A percentile compares a stretch with the other conserved stretches of the same genome.
Evolutionary conservation across 108 stramenopile species (phyloP).

Genomic region (Cyclotella cryptica): DNA sequence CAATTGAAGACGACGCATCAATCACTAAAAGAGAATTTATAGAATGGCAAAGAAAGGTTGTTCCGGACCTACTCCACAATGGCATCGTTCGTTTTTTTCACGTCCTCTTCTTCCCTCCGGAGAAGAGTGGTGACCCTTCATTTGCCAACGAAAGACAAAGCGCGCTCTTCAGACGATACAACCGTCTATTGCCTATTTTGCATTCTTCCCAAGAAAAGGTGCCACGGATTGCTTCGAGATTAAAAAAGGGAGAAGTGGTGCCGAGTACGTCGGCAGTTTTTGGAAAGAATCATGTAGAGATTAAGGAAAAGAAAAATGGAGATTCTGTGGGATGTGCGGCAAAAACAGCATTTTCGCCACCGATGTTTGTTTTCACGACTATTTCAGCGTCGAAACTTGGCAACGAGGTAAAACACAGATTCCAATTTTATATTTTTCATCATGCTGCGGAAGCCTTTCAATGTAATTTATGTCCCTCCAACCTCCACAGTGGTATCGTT

Average conservation of each 20-base stretch:
- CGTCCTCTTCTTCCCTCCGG: conserved; percentile 42
- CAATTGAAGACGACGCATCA: conserved; percentile 1
- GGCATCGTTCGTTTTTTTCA: conserved; percentile 33
- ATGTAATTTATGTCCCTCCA: neutral
- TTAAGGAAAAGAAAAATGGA: neutral
- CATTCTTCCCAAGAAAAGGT: conserved; percentile 34
- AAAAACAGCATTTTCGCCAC: conserved; percentile 28
- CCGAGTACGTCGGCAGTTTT: conserved; percentile 35
- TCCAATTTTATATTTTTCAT: neutral
- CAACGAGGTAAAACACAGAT: conserved; percentile 13
- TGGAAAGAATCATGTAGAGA: conserved; percentile 27
- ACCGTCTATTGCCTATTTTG: conserved; percentile 22
- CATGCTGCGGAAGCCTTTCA: neutral
- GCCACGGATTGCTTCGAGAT: conserved; percentile 10
- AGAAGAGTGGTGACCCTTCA: neutral
- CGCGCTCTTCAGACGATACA: neutral
- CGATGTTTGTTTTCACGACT: conserved; percentile 40
- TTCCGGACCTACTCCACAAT: conserved; percentile 34
- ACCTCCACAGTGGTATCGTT: conserved; percentile 61
- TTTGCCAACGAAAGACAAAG: neutral
- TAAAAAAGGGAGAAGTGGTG: conserved; percentile 23
- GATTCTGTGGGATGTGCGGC: neutral
- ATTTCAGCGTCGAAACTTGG: conserved; percentile 49
- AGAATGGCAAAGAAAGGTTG: conserved; percentile 45
- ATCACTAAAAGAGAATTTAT: conserved; percentile 30